phyloP scores from a whole-genome alignment of 345 rosid species.

The Sisymbrium irio region DNA sequence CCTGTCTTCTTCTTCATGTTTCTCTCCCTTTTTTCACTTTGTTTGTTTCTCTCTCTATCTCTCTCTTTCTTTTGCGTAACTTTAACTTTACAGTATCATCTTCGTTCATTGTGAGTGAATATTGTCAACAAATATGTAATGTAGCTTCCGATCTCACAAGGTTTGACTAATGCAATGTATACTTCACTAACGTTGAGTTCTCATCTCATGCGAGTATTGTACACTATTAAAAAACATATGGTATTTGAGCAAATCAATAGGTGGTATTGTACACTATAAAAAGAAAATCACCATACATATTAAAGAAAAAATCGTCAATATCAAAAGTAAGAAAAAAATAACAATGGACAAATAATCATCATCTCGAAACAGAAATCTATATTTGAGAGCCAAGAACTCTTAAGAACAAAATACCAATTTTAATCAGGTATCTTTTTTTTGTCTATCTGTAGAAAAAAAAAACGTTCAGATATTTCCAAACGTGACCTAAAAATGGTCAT shows the following conservation, averaged over 20 bases:
- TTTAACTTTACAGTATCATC: conserved; percentile 33
- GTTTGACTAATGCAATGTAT: not conserved
- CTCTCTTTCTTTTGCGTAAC: conserved; percentile 8
- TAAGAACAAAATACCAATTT: not conserved
- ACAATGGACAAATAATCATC: not conserved
- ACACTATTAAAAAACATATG: not conserved
- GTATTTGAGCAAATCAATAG: not conserved
- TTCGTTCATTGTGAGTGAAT: conserved; percentile 24
- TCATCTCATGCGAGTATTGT: not conserved
- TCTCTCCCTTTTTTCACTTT: conserved; percentile 31
- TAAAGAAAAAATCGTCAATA: not conserved
- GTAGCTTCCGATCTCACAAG: not conserved
- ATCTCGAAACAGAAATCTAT: conserved; percentile 11
- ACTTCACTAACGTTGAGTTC: not conserved
- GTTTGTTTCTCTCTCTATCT: not conserved
- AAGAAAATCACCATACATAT: not conserved
- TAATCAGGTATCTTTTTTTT: not conserved
- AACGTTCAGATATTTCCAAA: conserved; percentile 34
- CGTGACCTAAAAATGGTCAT: conserved; percentile 23
- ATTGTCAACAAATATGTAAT: conserved; percentile 22
- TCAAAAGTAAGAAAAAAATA: not conserved
- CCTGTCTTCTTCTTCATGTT: conserved; percentile 42
- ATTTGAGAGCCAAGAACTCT: conserved; percentile 13
- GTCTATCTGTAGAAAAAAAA: conserved; percentile 2
- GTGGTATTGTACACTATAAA: not conserved